phyloP scores from a whole-genome alignment of 331 rosid genomes.

The Prunus yedoensis region DNA sequence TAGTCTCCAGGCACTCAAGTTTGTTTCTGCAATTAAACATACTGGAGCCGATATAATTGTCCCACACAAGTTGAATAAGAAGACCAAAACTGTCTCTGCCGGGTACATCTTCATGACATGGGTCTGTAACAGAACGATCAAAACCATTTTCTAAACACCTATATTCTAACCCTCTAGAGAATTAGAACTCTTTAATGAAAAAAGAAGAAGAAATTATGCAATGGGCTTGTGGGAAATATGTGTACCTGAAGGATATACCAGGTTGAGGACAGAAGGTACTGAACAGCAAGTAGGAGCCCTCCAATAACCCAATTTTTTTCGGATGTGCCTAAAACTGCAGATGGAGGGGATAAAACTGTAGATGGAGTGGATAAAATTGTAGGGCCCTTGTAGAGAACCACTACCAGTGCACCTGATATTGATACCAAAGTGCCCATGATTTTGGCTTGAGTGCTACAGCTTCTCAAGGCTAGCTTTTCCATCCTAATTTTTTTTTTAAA shows the following conservation, averaged over 20 bases:
- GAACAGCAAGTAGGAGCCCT: constrained; percentile 43
- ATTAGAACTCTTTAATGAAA: background rate
- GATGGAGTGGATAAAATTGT: constrained; percentile 33
- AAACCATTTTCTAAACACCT: background rate
- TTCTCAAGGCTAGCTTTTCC: constrained; percentile 47
- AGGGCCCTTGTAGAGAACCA: constrained; percentile 59
- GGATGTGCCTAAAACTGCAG: constrained; percentile 13
- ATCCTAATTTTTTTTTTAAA: no score
- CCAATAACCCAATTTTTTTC: constrained; percentile 55
- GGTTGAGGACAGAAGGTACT: constrained; percentile 42
- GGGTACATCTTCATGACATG: constrained; percentile 50
- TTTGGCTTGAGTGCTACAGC: constrained; percentile 50
- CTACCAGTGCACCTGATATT: constrained; percentile 54
- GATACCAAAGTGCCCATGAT: constrained; percentile 53
- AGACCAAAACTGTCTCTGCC: constrained; percentile 53
- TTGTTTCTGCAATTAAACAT: constrained; percentile 52
- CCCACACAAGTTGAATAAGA: constrained; percentile 51
- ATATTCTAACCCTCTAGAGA: no score
- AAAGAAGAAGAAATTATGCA: no score
- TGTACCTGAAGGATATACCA: constrained; percentile 71
- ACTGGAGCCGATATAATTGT: constrained; percentile 52
- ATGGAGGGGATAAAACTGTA: background rate
- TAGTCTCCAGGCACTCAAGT: constrained; percentile 54
- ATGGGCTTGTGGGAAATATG: no score
- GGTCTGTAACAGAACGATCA: constrained; percentile 38